Conservation (phyloP, 2,329 filamentous ascomycete genomes). For the Xylaria sp. region DNA sequence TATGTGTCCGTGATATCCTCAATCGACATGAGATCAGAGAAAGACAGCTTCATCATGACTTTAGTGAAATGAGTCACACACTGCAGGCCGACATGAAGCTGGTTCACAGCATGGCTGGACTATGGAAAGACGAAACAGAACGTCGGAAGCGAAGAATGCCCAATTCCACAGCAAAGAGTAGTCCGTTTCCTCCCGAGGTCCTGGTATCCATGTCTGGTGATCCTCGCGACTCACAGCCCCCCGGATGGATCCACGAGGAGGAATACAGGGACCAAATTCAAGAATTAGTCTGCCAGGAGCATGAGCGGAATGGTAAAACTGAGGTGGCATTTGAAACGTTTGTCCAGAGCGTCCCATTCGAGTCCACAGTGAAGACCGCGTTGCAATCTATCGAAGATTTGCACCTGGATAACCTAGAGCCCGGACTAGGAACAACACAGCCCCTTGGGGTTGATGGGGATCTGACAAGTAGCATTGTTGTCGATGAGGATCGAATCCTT, state of each 20-base stretch:
- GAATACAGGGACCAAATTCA: slow-evolving; percentile 77
- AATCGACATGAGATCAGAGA: slow-evolving; percentile 82
- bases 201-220: slow-evolving; percentile 91
- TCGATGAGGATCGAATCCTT: slow-evolving; percentile 71
- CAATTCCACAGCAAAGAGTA: slow-evolving; percentile 70
- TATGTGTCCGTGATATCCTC: slow-evolving; percentile 86
- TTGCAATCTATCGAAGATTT: slow-evolving; percentile 89
- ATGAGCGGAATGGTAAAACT: slow-evolving; percentile 55
- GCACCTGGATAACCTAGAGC: slow-evolving; percentile 73
- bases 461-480: slow-evolving; percentile 61
- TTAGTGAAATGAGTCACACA: slow-evolving; percentile 76
- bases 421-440: slow-evolving; percentile 56
- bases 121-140: slow-evolving; percentile 91
- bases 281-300: slow-evolving; percentile 73
- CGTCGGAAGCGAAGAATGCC: slow-evolving; percentile 79
- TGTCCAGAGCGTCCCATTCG: slow-evolving; percentile 63
- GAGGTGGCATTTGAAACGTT: slow-evolving; percentile 73
- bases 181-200: slow-evolving; percentile 82
- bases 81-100: slow-evolving; percentile 77
- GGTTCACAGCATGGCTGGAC: slow-evolving; percentile 90
- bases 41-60: slow-evolving; percentile 86
- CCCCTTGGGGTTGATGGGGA: slow-evolving; percentile 45
- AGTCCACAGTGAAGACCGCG: slow-evolving; percentile 74
- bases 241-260: slow-evolving; percentile 93
- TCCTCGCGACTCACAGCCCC: slow-evolving; percentile 73